phyloP scores from a whole-genome alignment of 106 monocot genomes.

The Dioscorea alata region DNA sequence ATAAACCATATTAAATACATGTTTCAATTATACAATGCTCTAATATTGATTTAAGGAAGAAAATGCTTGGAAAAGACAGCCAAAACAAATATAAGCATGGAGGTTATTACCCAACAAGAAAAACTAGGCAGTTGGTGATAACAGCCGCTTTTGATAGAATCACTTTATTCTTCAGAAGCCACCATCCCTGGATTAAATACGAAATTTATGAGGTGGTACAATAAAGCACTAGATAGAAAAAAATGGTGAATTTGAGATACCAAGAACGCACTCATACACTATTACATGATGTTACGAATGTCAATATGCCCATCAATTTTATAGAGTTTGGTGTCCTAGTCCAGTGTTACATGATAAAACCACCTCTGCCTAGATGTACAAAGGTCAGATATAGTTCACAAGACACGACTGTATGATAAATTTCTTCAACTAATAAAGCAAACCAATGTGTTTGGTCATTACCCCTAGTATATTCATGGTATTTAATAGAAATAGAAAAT shows the following conservation, averaged over 20 bases:
- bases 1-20: not conserved
- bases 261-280: not conserved
- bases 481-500: too few relatives aligned
- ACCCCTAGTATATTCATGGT: too few relatives aligned
- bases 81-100: not conserved
- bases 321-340: too few relatives aligned
- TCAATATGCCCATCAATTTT: too few relatives aligned
- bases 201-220: not conserved
- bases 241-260: not conserved
- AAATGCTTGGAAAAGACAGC: not conserved
- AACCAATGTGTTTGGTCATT: too few relatives aligned
- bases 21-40: not conserved
- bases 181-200: conserved; percentile 70
- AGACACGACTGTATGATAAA: too few relatives aligned
- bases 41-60: not conserved
- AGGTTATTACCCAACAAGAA: conserved; percentile 53
- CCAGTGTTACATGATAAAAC: too few relatives aligned
- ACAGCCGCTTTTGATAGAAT: conserved; percentile 46
- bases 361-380: too few relatives aligned
- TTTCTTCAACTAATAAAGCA: too few relatives aligned
- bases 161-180: conserved; percentile 79
- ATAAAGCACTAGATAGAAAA: not conserved
- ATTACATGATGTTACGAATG: not conserved
- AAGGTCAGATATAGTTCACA: too few relatives aligned
- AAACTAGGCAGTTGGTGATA: conserved; percentile 49